A percentile compares a stretch with the other conserved stretches of the same genome.
Conservation (phyloP, 257 asterid species). For the Mitragyna speciosa region DNA sequence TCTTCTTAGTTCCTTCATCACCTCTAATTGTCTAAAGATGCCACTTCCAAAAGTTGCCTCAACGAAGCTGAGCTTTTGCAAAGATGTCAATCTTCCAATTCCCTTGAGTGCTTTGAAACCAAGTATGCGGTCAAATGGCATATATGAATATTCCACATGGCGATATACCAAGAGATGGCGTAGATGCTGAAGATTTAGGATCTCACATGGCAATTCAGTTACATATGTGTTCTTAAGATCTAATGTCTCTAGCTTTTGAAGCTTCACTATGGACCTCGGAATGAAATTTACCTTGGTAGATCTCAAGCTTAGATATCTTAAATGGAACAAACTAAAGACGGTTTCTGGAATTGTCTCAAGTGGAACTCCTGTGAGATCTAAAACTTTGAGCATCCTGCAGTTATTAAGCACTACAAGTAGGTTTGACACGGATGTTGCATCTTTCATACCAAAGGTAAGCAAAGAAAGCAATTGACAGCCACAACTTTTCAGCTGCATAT, state of each 20-base stretch:
- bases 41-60: constrained; percentile 28
- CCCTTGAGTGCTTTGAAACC: constrained; percentile 39
- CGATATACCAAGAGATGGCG: constrained; percentile 33
- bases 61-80: constrained; percentile 27
- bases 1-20: constrained; percentile 28
- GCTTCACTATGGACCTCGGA: constrained; percentile 28
- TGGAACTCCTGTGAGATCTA: constrained; percentile 31
- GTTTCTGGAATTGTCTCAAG: constrained; percentile 23
- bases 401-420: constrained; percentile 19
- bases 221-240: constrained; percentile 36
- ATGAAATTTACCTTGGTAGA: constrained; percentile 22
- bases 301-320: constrained; percentile 37
- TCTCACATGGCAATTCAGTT: constrained; percentile 35
- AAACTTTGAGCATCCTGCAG: constrained; percentile 28
- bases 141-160: constrained; percentile 17
- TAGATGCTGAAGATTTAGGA: constrained; percentile 30
- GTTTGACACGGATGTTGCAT: constrained; percentile 20
- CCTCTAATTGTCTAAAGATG: constrained; percentile 24
- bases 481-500: constrained; percentile 14
- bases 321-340: constrained; percentile 24
- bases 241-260: constrained; percentile 33
- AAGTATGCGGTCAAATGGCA: constrained; percentile 25
- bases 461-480: constrained; percentile 31
- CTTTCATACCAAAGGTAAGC: constrained; percentile 18
- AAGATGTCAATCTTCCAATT: constrained; percentile 26